Conservation (phyloP, 352 stramenopile genomes). For the Globisporangium apiculatum region DNA sequence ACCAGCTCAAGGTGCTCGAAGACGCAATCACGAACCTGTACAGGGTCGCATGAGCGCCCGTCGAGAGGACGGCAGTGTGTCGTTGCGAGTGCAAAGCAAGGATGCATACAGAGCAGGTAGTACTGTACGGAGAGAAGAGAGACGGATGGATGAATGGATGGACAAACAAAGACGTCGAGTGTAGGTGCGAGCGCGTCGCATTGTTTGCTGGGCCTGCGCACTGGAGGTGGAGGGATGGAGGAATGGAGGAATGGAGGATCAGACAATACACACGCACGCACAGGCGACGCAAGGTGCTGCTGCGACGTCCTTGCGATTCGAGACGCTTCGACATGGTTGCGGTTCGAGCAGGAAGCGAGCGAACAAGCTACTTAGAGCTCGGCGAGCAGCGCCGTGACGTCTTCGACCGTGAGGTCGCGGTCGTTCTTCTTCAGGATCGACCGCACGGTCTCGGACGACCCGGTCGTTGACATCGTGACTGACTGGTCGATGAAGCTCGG, state of each 20-base stretch:
- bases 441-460: constrained; percentile 55
- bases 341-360: no score
- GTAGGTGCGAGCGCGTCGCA: no score
- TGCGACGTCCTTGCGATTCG: no score
- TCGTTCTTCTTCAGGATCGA: constrained; percentile 79
- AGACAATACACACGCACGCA: no score
- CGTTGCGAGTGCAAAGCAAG: not conserved
- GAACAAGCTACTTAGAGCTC: constrained; percentile 29
- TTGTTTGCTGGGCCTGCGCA: no score
- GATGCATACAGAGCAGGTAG: not conserved
- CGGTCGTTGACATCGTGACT: constrained; percentile 37
- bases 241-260: no score
- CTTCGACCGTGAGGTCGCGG: constrained; percentile 81
- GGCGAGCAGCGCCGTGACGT: constrained; percentile 69
- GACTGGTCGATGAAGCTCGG: constrained; percentile 62
- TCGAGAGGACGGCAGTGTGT: not conserved
- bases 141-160: not conserved
- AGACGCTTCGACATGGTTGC: no score
- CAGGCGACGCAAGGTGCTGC: no score
- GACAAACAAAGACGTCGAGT: no score
- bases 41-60: constrained; percentile 1
- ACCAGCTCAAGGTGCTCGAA: constrained; percentile 15
- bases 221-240: no score
- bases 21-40: constrained; percentile 13
- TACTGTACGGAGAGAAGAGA: no score